Evolutionary conservation across 768 basidiomycete genomes (phyloP).

Genomic region (Agaricus subrufescens): DNA sequence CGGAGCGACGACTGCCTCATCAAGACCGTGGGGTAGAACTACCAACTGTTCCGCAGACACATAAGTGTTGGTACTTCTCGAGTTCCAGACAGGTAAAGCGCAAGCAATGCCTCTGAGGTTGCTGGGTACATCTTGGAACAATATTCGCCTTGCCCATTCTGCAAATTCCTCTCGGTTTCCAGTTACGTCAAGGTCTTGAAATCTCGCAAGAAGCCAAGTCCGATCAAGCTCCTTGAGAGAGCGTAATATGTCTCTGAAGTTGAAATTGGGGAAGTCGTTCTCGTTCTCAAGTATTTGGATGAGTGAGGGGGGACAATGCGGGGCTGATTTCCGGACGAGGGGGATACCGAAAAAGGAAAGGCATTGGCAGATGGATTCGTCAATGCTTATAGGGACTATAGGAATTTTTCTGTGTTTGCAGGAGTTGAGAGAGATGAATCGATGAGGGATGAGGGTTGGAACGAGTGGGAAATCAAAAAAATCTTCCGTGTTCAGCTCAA

Average conservation of each 20-base stretch:
- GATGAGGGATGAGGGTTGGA: slow-evolving; percentile 18
- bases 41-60: slow-evolving; percentile 1
- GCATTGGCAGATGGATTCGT: slow-evolving; percentile 11
- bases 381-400: slow-evolving; percentile 14
- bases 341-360: background rate
- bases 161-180: background rate
- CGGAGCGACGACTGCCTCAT: background rate
- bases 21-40: slow-evolving; percentile 3
- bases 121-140: background rate
- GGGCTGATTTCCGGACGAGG: background rate
- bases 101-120: background rate
- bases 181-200: background rate
- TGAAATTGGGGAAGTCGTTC: background rate
- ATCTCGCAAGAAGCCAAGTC: background rate
- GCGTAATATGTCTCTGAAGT: background rate
- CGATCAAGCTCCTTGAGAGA: background rate
- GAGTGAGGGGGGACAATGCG: background rate
- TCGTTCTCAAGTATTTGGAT: background rate
- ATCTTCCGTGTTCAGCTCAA: slow-evolving; percentile 12
- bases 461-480: slow-evolving; percentile 30
- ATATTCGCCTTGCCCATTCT: background rate
- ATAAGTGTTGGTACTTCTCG: background rate
- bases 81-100: slow-evolving; percentile 27
- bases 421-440: slow-evolving; percentile 26
- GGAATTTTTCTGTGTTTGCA: slow-evolving; percentile 22